Percentiles rank a stretch among this genome's conserved stretches.
Conservation (phyloP, 345 rosid species). For the Psidium friedrichsthalianum region DNA sequence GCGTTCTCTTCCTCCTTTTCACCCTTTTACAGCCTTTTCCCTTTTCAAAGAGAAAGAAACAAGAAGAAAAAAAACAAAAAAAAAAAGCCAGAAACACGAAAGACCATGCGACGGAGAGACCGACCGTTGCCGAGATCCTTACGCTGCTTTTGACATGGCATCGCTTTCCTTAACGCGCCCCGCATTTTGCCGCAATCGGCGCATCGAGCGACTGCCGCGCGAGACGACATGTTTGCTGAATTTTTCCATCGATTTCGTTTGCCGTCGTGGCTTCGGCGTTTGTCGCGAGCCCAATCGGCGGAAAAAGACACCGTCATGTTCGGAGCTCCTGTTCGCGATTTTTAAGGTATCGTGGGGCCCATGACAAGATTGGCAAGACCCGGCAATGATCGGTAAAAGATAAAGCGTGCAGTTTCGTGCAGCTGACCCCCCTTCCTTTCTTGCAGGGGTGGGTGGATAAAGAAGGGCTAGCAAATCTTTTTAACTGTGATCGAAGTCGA, state of each 20-base stretch:
- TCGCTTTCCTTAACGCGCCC: background rate
- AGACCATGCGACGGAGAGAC: background rate
- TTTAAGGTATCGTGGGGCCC: background rate
- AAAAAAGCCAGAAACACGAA: background rate
- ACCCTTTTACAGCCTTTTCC: background rate
- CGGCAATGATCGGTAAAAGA: background rate
- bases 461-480: constrained; percentile 16
- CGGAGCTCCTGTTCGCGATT: background rate
- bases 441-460: too few relatives aligned
- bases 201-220: background rate
- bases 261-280: background rate
- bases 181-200: background rate
- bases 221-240: background rate
- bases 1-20: background rate
- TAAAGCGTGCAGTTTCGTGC: background rate
- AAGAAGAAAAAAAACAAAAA: background rate
- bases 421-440: too few relatives aligned
- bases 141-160: background rate
- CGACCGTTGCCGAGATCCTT: background rate
- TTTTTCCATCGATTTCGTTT: background rate
- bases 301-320: background rate
- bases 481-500: background rate
- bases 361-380: background rate
- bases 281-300: background rate
- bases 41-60: background rate